phyloP scores from a whole-genome alignment of 2,329 filamentous ascomycete species.

The Pestalotiopsis sp. region DNA sequence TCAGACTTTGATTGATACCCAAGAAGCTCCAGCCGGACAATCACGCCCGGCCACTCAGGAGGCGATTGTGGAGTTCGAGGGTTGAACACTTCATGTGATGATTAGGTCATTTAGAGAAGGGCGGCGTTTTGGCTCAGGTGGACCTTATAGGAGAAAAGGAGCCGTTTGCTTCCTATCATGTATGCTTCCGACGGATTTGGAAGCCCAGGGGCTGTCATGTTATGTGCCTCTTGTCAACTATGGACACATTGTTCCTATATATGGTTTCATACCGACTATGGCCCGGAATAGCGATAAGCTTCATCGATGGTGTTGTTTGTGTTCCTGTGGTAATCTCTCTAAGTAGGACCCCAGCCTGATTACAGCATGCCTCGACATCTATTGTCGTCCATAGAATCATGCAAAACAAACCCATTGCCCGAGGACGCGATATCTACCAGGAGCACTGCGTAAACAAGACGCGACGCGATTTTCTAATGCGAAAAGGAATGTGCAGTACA shows the following conservation, averaged over 20 bases:
- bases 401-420: too few species aligned
- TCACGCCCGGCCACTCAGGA: constrained; percentile 28
- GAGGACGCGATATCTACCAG: too few species aligned
- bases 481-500: background rate
- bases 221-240: background rate
- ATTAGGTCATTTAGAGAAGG: background rate
- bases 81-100: constrained; percentile 25
- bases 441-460: too few species aligned
- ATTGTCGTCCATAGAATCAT: too few species aligned
- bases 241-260: background rate
- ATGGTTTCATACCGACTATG: background rate
- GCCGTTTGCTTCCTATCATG: constrained; percentile 4
- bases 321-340: background rate
- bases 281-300: background rate
- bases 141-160: constrained; percentile 2
- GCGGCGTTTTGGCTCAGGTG: constrained; percentile 6
- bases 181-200: background rate
- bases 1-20: constrained; percentile 28
- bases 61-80: constrained; percentile 50
- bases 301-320: background rate
- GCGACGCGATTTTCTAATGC: background rate
- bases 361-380: background rate
- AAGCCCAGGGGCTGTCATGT: background rate
- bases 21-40: constrained; percentile 24
- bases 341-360: background rate